Base-by-base conservation (phyloP, 768 basidiomycete genomes). In the Podaxis sp. region DNA sequence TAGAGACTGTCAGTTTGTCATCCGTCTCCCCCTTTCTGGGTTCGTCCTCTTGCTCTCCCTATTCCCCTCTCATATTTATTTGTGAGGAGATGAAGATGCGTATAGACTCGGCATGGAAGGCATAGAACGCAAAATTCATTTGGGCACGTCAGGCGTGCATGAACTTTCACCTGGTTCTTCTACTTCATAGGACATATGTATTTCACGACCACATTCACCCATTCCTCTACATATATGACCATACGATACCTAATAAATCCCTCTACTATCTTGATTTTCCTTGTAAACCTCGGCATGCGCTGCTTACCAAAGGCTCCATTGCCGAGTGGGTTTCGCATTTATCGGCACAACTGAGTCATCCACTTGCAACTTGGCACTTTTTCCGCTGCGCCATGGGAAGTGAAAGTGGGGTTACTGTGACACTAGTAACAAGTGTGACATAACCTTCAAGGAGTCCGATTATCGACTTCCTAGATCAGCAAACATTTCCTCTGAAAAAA, bases 171-270 rank as follows among this genome's bases (percentile, higher is more conserved):
- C 35, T 21, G 35, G 9, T 36, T 21, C 38, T 10, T 38, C 25
- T 46, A 5, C 23, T 54, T 35, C 52, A 46, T 36, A 38, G 52
- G 52, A 55, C 46, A 47, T 48, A 27, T 46, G 40, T 36, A 60
- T 60, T 44, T 44, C 42, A 48, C 14, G 47, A 32, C 28, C 18
- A 25, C 14, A 50, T 48, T 32, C 46, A 50, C 48, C 35, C 32
- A 38, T 35, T 32, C 50, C 16, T 55, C 32, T 42, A 57, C 57
- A 37, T 38, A 46, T 47, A 53, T 18, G 44, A 35, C 32, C 36
- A 23, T 38, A 54, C 42, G 52, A 53, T 61, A 61, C 36, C 40
- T 55, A 60, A 60, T 60, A 60, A 51, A 54, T 23, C 18, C 21
- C 23, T 53, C 18, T 37, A 40, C 13, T 42, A 23, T 35, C 32